phyloP scores from a whole-genome alignment of 805 yeast genomes.

The Limtongozyma cylindracea region DNA sequence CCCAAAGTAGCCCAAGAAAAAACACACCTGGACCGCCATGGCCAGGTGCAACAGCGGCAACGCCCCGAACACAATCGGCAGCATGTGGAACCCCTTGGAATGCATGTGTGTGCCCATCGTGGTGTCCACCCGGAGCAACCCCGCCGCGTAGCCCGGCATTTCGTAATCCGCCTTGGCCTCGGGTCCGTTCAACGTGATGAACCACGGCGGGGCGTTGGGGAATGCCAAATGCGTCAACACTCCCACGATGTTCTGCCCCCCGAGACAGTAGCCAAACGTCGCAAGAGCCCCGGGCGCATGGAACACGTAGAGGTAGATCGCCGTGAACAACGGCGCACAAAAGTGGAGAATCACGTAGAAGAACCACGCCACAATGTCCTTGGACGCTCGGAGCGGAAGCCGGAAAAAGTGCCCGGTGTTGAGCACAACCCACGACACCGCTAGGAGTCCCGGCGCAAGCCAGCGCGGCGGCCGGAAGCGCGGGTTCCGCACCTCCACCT shows the following conservation, averaged over 20 bases:
- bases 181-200: conserved; percentile 33
- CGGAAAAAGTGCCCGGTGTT: conserved; percentile 18
- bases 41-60: conserved; percentile 40
- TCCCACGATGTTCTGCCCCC: conserved; percentile 33
- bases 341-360: conserved; percentile 38
- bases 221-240: conserved; percentile 31
- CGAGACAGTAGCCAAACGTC: conserved; percentile 25
- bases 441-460: conserved; percentile 14
- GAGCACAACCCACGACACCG: conserved; percentile 19
- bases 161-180: conserved; percentile 29
- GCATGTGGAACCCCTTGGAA: conserved; percentile 34
- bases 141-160: conserved; percentile 50
- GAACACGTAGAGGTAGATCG: conserved; percentile 37
- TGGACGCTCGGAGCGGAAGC: conserved; percentile 13
- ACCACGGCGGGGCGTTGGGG: conserved; percentile 64
- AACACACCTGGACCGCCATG: conserved; percentile 26
- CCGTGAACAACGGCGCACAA: conserved; percentile 31
- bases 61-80: conserved; percentile 49
- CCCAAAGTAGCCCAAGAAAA: conserved; percentile 15
- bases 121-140: conserved; percentile 35
- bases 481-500: conserved; percentile 5
- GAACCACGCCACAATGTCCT: conserved; percentile 34
- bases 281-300: conserved; percentile 39
- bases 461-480: too few species aligned
- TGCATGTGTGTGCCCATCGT: conserved; percentile 35